Percentiles rank a stretch among this genome's conserved stretches.
These are phyloP conservation scores for Knoxdaviesia proteae DNA, from an alignment of 2,329 filamentous ascomycete genomes.

Conservation along the genomic window DNA sequence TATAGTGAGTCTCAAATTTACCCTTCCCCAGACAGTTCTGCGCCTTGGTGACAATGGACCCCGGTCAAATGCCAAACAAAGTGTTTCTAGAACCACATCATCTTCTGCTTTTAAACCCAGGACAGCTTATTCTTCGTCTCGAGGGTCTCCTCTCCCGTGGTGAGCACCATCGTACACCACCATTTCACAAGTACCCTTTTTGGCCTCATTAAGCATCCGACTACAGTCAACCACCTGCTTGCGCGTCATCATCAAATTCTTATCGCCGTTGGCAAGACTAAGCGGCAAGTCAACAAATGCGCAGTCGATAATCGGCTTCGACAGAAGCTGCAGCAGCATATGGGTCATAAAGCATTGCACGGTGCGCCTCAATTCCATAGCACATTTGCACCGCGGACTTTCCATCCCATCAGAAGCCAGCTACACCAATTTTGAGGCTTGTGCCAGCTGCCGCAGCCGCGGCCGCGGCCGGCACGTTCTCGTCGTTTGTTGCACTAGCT, in stretches of 20 bases:
- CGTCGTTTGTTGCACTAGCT: conserved; percentile 7
- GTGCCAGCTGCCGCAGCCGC: background rate
- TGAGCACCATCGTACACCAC: conserved; percentile 15
- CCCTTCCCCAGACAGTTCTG: no score
- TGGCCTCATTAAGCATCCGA: conserved; percentile 9
- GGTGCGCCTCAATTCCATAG: conserved; percentile 9
- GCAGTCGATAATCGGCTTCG: conserved; percentile 22
- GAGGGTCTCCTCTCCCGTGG: conserved; percentile 15
- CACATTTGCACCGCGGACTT: conserved; percentile 24
- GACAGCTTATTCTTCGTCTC: conserved; percentile 13
- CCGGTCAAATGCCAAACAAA: background rate
- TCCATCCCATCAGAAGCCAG: conserved; percentile 44
- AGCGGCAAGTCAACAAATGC: conserved; percentile 24
- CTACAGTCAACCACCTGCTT: conserved; percentile 8
- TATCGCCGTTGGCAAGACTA: conserved; percentile 21
- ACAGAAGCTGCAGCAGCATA: conserved; percentile 1
- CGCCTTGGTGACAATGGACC: no score
- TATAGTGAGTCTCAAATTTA: no score
- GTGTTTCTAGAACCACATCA: conserved; percentile 13
- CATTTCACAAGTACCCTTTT: conserved; percentile 12
- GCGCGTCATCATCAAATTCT: conserved; percentile 17
- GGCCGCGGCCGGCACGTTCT: conserved; percentile 1
- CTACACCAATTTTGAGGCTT: conserved; percentile 20
- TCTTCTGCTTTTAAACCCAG: conserved; percentile 14
- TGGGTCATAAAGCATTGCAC: background rate